phyloP scores from a whole-genome alignment of 1,284 basidiomycete species.

The Neonothopanus nambi region DNA sequence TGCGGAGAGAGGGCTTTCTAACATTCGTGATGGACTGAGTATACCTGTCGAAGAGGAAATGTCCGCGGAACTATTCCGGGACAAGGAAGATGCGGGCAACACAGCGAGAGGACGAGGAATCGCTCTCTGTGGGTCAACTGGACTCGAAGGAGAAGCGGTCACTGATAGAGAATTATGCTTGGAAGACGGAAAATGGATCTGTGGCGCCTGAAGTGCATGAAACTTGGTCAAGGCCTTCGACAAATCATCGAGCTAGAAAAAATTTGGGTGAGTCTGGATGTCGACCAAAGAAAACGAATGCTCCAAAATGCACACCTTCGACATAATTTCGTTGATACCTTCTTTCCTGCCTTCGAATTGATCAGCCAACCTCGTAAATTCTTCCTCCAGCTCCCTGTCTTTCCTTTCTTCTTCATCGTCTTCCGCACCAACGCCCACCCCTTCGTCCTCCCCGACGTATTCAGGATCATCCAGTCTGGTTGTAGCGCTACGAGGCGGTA shows the following conservation, averaged over 20 bases:
- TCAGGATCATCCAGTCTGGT: slow-evolving; percentile 20
- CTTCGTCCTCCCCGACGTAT: slow-evolving; percentile 44
- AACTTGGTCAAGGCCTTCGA: slow-evolving; percentile 59
- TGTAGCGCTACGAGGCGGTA: slow-evolving; percentile 16
- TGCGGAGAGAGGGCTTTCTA: slow-evolving; percentile 8
- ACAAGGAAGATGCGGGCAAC: neutral
- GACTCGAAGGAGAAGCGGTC: neutral
- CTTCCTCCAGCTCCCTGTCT: slow-evolving; percentile 53
- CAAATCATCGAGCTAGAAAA: slow-evolving; percentile 54
- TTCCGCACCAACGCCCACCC: slow-evolving; percentile 40
- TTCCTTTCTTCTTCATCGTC: slow-evolving; percentile 46
- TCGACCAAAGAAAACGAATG: neutral
- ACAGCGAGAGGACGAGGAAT: neutral
- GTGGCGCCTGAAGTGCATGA: slow-evolving; percentile 55
- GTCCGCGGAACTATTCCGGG: neutral
- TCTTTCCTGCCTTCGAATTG: slow-evolving; percentile 68
- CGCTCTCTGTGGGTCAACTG: neutral
- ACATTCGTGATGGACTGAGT: slow-evolving; percentile 5
- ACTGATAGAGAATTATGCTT: slow-evolving; percentile 30
- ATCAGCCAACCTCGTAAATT: slow-evolving; percentile 64
- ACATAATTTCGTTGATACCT: slow-evolving; percentile 69
- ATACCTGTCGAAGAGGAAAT: neutral
- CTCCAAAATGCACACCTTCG: slow-evolving; percentile 63
- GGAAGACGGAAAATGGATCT: slow-evolving; percentile 43
- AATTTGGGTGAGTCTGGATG: slow-evolving; percentile 10